phyloP scores from a whole-genome alignment of 345 rosid species.

The Capsella bursapastoris region DNA sequence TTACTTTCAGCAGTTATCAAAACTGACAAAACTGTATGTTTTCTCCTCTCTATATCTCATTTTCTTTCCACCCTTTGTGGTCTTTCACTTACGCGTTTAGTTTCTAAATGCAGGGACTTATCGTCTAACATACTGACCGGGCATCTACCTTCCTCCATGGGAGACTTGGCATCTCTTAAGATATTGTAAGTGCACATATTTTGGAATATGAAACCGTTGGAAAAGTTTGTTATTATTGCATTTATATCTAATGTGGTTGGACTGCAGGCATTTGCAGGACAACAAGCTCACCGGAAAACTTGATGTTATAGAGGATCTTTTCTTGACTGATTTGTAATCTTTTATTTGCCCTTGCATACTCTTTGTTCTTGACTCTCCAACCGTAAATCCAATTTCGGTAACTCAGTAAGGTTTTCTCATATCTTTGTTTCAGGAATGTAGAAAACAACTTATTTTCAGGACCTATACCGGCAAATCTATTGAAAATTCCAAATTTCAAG shows the following conservation, averaged over 20 bases:
- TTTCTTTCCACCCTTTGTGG: neutral
- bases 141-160: conserved; percentile 78
- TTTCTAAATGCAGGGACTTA: conserved; percentile 63
- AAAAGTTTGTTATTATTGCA: conserved; percentile 22
- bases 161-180: conserved; percentile 64
- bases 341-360: conserved; percentile 8
- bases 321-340: conserved; percentile 74
- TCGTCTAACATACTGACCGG: conserved; percentile 76
- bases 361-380: conserved; percentile 29
- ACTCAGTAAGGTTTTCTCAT: conserved; percentile 34
- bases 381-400: conserved; percentile 25
- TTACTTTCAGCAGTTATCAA: conserved; percentile 60
- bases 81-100: conserved; percentile 33
- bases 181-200: conserved; percentile 62
- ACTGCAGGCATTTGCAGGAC: conserved; percentile 81
- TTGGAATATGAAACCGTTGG: neutral
- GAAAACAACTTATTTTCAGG: conserved; percentile 89
- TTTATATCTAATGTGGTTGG: conserved; percentile 33
- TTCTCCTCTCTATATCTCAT: conserved; percentile 22
- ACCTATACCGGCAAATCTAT: conserved; percentile 74
- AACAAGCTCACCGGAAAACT: conserved; percentile 78
- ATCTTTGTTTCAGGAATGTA: conserved; percentile 60
- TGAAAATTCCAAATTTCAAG: conserved; percentile 76
- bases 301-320: conserved; percentile 75
- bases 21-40: conserved; percentile 65